Percentiles rank a stretch among this genome's conserved stretches.
These are phyloP conservation scores for Didymella keratinophila DNA, from an alignment of 2,329 filamentous ascomycete species.

Conservation along the genomic window DNA sequence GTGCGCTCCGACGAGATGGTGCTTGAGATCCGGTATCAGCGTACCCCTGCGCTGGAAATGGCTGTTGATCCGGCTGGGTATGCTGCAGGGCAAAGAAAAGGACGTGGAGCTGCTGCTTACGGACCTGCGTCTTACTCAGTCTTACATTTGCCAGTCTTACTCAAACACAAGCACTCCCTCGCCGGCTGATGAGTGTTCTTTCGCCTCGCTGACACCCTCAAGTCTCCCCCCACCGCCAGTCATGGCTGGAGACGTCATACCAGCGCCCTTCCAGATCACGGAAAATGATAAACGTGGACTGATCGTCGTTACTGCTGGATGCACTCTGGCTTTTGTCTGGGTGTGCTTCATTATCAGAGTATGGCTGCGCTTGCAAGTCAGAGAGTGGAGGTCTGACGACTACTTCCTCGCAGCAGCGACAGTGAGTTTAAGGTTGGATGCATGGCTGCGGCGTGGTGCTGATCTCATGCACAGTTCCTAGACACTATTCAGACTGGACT, in stretches of 20 bases:
- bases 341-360: slow-evolving; percentile 42
- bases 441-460: slow-evolving; percentile 13
- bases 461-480: slow-evolving; percentile 32
- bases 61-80: slow-evolving; percentile 12
- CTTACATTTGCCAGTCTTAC: slow-evolving; percentile 2
- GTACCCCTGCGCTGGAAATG: slow-evolving; percentile 17
- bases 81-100: slow-evolving; percentile 18
- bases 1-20: slow-evolving; percentile 8
- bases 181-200: slow-evolving; percentile 9
- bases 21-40: slow-evolving; percentile 17
- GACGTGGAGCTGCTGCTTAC: slow-evolving; percentile 14
- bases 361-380: slow-evolving; percentile 38
- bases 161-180: slow-evolving; percentile 9
- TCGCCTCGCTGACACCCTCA: slow-evolving; percentile 9
- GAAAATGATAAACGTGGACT: slow-evolving; percentile 45
- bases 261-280: slow-evolving; percentile 42
- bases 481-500: slow-evolving; percentile 38
- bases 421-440: slow-evolving; percentile 21
- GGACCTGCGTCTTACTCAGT: slow-evolving; percentile 12
- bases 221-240: slow-evolving; percentile 1
- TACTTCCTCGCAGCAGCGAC: slow-evolving; percentile 36
- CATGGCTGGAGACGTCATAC: slow-evolving; percentile 35
- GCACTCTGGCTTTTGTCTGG: slow-evolving; percentile 41
- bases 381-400: slow-evolving; percentile 46
- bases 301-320: slow-evolving; percentile 41